Base-by-base conservation (phyloP, 2,329 filamentous ascomycete species). In the Calonectria henricotiae region DNA sequence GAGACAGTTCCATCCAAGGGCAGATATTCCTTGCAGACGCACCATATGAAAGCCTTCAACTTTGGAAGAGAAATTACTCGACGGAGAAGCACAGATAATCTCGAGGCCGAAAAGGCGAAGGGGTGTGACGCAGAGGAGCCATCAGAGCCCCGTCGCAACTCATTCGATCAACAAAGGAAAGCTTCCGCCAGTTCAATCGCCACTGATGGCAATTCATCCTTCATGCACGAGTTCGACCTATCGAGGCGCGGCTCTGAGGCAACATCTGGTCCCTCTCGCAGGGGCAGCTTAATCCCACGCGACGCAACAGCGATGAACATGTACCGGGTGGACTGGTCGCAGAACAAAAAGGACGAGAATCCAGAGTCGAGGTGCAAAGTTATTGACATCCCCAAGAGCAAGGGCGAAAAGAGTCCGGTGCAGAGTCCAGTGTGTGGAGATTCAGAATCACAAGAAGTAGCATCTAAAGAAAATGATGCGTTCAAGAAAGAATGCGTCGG, bases 251-350 rank as follows among this genome's bases (percentile, higher is more conserved):
- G 68, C 15, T 77, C 75, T 1, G 74, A 75, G 37, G 51, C 66
- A 15, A 74, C 62, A 15, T 72, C 68, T 23, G 37, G 55, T 15
- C 58, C 65, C 15, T 77, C 75, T 12, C 68, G 76, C 13, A 73
- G 71, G 37, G 68, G 72, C 15, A 77, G 76, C 62, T 47, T 69
- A 11, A 73, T 74, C 13, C 69, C 73, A n/a, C 75, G 77, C 47
- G 67, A 67, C 11, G 62, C 69, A 13, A 68, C 74, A 13, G 37
- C 65, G 9, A 54, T 67, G 15, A 74, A 82, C 35, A 80, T 84
- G 65, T 82, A 84, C 73, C 82, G 85, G 37, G 85, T 87, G 66
- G 88, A 91, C 78, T 91, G 89, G 89, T 87, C 87, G 35, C 89
- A 91, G 77, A 86, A 84, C 74, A 89, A 90, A 71, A 87, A 90